Conservation (phyloP, 2,329 filamentous ascomycete species). For the Teratosphaeria nubilosa region DNA sequence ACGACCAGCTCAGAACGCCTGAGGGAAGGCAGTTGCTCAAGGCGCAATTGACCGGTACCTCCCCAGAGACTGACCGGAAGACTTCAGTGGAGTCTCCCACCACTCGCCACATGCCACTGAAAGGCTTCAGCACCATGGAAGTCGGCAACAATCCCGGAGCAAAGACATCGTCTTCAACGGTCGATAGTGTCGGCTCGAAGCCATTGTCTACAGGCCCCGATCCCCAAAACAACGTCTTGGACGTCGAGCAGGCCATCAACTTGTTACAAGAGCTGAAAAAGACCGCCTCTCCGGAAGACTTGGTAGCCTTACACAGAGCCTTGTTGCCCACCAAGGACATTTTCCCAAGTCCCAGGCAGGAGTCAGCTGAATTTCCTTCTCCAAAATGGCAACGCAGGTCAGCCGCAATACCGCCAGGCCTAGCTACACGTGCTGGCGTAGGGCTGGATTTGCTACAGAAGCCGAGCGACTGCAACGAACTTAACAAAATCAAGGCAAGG, state of each 20-base stretch:
- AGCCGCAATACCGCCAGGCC: constrained; percentile 12
- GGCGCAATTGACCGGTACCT: constrained; percentile 10
- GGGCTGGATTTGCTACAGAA: constrained; percentile 24
- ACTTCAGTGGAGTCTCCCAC: neutral
- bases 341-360: constrained; percentile 7
- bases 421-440: constrained; percentile 15
- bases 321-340: constrained; percentile 23
- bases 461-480: constrained; percentile 3
- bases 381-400: constrained; percentile 1
- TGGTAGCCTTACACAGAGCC: constrained; percentile 32
- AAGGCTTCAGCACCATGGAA: constrained; percentile 5
- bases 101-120: constrained; percentile 4
- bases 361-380: constrained; percentile 1
- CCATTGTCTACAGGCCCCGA: constrained; percentile 22
- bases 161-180: constrained; percentile 9
- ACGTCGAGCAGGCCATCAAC: constrained; percentile 35
- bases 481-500: neutral
- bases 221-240: constrained; percentile 23
- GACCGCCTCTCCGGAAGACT: constrained; percentile 38
- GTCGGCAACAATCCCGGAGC: constrained; percentile 4
- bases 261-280: constrained; percentile 40
- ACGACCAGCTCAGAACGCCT: constrained; percentile 7
- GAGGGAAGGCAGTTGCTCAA: constrained; percentile 9
- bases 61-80: constrained; percentile 7
- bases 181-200: constrained; percentile 8